Conservation (phyloP, 306 rosid species). For the Dicorynia guianensis region DNA sequence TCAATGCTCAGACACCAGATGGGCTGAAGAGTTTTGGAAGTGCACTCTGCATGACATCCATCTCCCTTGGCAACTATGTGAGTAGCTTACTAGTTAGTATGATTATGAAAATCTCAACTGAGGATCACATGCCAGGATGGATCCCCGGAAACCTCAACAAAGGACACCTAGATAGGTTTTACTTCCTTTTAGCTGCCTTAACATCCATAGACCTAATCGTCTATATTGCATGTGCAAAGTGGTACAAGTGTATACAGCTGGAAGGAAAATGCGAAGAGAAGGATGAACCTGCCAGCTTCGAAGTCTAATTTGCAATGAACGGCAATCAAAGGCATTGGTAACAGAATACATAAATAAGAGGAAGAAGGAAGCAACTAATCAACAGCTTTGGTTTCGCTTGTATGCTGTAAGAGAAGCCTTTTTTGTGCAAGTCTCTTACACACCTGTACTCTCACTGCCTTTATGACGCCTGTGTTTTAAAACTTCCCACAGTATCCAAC, state of each 20-base stretch:
- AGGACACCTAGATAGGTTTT: constrained; percentile 93
- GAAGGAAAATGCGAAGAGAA: constrained; percentile 62
- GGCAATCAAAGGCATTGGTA: constrained; percentile 46
- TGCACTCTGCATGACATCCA: constrained; percentile 96
- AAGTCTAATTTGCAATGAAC: constrained; percentile 49
- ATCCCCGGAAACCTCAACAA: constrained; percentile 96
- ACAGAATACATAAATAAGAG: constrained; percentile 59
- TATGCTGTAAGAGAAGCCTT: constrained; percentile 46
- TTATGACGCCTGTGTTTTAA: constrained; percentile 29
- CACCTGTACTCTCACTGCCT: constrained; percentile 35
- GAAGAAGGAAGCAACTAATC: constrained; percentile 50
- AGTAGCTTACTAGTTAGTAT: constrained; percentile 89
- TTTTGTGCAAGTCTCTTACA: constrained; percentile 44
- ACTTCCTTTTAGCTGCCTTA: constrained; percentile 91
- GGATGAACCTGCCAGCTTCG: constrained; percentile 46
- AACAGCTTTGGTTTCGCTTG: constrained; percentile 32
- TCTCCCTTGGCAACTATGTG: constrained; percentile 94
- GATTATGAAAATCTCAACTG: constrained; percentile 95
- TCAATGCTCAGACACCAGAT: constrained; percentile 97
- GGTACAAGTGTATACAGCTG: constrained; percentile 89
- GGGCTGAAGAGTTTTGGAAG: constrained; percentile 98
- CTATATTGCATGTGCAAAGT: constrained; percentile 80
- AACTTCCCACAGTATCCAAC: constrained; percentile 28
- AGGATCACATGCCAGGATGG: constrained; percentile 95
- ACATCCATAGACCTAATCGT: constrained; percentile 76